These are phyloP conservation scores for Trichoderma reesei DNA, from an alignment of 495 filamentous ascomycete genomes.

Conservation along the genomic window DNA sequence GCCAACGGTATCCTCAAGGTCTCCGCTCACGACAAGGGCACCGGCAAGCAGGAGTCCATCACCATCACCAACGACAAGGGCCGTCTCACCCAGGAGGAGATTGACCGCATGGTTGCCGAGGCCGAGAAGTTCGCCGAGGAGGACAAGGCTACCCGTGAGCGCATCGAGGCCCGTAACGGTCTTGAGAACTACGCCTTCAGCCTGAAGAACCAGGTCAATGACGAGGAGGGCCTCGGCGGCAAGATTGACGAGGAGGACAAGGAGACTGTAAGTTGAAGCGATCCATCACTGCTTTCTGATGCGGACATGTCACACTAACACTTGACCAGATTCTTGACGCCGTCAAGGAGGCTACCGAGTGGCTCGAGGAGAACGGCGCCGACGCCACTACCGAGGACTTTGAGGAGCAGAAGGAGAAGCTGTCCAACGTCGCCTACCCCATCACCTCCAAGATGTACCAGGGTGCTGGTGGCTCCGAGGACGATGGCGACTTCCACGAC, in stretches of 20 bases:
- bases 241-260: slow-evolving; percentile 99
- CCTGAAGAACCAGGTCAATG: slow-evolving; percentile 98
- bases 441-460: slow-evolving; percentile 97
- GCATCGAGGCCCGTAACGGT: slow-evolving; percentile 90
- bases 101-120: slow-evolving; percentile 95
- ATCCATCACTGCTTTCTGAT: neutral
- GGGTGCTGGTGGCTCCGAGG: slow-evolving; percentile 55
- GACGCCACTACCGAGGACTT: slow-evolving; percentile 88
- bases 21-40: slow-evolving; percentile 90
- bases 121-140: slow-evolving; percentile 98
- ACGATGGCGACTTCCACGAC: slow-evolving; percentile 72
- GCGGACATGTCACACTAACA: slow-evolving; percentile 10
- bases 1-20: slow-evolving; percentile 98
- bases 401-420: slow-evolving; percentile 98
- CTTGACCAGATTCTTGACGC: slow-evolving; percentile 65
- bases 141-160: slow-evolving; percentile 92
- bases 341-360: slow-evolving; percentile 94
- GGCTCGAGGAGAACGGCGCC: slow-evolving; percentile 92
- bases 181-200: slow-evolving; percentile 95
- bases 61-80: slow-evolving; percentile 99
- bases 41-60: slow-evolving; percentile 91
- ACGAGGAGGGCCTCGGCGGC: slow-evolving; percentile 91
- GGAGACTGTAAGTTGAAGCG: slow-evolving; percentile 58
- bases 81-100: slow-evolving; percentile 89
- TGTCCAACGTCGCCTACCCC: slow-evolving; percentile 90